Base-by-base conservation (phyloP, 257 asterid genomes). In the Capsicum pubescens region DNA sequence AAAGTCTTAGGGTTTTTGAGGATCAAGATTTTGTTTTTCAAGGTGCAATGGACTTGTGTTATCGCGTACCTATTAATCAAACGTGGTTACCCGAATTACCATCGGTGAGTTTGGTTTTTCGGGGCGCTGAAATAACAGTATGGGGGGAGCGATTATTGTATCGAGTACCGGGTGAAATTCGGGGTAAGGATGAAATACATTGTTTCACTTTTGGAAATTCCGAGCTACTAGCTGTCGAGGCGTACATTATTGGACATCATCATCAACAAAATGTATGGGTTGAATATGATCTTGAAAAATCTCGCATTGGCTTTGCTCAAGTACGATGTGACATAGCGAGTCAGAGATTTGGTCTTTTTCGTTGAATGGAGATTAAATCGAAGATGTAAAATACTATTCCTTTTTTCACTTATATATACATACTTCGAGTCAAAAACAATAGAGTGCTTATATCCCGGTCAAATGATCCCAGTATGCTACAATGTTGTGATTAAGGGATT, bases 131-230 rank as follows among this genome's bases (percentile, higher is more conserved):
- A 81, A 91, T 95, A 54, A 83, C 61, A 13, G 94, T 95, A 0
- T 78, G 92, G 35, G 92, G 92, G 1, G 90, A 87, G 10, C 90
- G 80, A 71, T 60, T 95, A 72, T 72, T 95, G 48, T 93, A 94
- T 36, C 92, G 91, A 67, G 97, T 93, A 4, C 91, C 90, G 15
- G 95, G 95, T 1, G 91, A 90, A 83, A 64, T 82, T 4, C 85
- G 97, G 64, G 97, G 90, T 6, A 84, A 36, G 5, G 95, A 94
- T 68, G 88, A 88, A 26, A 90, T 96, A 59, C 91, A 91, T 77
- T 95, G 98, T 90, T 91, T 95, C 82, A 93, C 98, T 1, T 93
- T 95, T 60, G 98, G 98, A 70, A 93, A 93, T 88, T 93, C 98
- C 0, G 97, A 95, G 83, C 82, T 92, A 0, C 6, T 95, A 83